These are phyloP conservation scores for Atalantia buxifolia DNA, from an alignment of 345 rosid genomes.

Conservation along the genomic window DNA sequence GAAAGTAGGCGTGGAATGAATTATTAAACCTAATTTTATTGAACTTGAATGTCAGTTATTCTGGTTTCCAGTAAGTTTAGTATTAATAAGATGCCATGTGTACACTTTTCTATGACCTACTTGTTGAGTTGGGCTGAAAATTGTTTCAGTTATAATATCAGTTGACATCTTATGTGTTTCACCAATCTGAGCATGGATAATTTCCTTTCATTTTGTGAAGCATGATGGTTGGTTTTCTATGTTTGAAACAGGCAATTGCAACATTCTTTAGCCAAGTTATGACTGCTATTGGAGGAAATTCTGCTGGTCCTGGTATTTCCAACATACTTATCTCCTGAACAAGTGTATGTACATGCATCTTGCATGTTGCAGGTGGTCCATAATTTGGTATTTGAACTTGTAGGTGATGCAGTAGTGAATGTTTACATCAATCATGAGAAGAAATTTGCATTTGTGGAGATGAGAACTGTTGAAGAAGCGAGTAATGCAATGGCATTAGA, in stretches of 20 bases:
- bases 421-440: constrained; percentile 44
- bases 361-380: neutral
- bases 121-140: neutral
- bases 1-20: neutral
- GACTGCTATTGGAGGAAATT: constrained; percentile 50
- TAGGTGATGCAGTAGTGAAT: constrained; percentile 47
- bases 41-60: neutral
- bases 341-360: neutral
- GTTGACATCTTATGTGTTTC: neutral
- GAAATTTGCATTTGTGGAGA: constrained; percentile 47
- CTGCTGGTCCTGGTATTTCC: constrained; percentile 49
- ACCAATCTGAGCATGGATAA: neutral
- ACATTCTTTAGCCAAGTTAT: constrained; percentile 48
- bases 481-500: constrained; percentile 44
- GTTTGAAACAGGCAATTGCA: constrained; percentile 38
- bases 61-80: neutral
- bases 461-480: constrained; percentile 45
- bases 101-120: neutral
- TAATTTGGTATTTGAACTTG: constrained; percentile 1
- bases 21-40: neutral
- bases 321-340: neutral
- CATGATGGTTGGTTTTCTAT: neutral
- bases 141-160: neutral
- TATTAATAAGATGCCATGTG: neutral
- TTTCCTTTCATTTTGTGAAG: constrained; percentile 10